Evolutionary conservation across 78 protist genomes (phyloP).

Genomic region (Dictyostelium firmibasis): DNA sequence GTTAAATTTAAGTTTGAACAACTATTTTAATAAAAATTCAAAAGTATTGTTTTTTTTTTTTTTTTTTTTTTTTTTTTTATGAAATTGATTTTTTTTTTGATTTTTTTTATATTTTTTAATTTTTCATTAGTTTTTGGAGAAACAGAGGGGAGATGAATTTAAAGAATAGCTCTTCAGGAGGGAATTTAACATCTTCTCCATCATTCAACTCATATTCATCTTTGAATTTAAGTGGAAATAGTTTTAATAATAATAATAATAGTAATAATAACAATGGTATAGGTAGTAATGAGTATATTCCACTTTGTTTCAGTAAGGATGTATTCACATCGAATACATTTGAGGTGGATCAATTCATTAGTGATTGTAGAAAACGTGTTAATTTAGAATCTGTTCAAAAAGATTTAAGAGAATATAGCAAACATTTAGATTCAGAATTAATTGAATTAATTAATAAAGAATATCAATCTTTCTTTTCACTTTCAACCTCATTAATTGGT

Average conservation of each 20-base stretch:
- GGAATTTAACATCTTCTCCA: not conserved
- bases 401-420: slow-evolving; percentile 48
- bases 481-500: slow-evolving; percentile 53
- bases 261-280: not conserved
- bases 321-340: slow-evolving; percentile 40
- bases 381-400: slow-evolving; percentile 69
- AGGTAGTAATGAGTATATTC: slow-evolving; percentile 5
- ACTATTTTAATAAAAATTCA: too few species aligned
- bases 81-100: too few species aligned
- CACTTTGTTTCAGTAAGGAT: slow-evolving; percentile 71
- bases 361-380: slow-evolving; percentile 68
- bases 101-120: too few species aligned
- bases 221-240: not conserved
- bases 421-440: slow-evolving; percentile 38
- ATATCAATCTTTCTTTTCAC: slow-evolving; percentile 63
- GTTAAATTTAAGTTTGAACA: too few species aligned
- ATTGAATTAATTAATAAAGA: slow-evolving; percentile 62
- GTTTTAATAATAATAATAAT: not conserved
- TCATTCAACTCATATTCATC: not conserved
- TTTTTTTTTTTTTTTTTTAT: too few species aligned
- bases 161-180: not conserved
- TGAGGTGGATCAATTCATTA: slow-evolving; percentile 57
- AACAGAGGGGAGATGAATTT: not conserved
- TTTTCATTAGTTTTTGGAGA: too few species aligned
- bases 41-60: too few species aligned